Evolutionary conservation across 2,329 filamentous ascomycete genomes (phyloP), one percentile per base, ranked within the genome.

Genomic region (Claviceps sp.): DNA sequence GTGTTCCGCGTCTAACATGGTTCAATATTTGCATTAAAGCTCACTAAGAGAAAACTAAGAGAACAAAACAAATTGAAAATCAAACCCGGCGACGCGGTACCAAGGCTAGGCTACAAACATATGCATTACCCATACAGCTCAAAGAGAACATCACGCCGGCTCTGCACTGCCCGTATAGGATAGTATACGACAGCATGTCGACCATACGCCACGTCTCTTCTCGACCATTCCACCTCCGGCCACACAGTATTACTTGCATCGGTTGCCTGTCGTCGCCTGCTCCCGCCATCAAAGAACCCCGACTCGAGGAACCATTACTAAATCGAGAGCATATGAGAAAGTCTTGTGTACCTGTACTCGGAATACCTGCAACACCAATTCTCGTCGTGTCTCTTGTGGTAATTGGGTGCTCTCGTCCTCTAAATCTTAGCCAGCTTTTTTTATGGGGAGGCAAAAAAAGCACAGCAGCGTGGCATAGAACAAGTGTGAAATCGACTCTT

Each of bases 11-110:
- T 26, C 16, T 30, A 50, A 48, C 69, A 71, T 68, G 68, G 70
- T 70, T 69, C 73, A 72, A 77, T 78, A 77, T 78, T 72, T 77
- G 75, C 74, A 80, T 80, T 79, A 80, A 78, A 78, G 72, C 72
- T 70, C 72, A 78, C 70, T 78, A 79, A 65, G 73, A 74, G 69
- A 75, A 11, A 72, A 69, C 69, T 67, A 67, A 71, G 70, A 67
- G 63, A 60, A 67, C 55, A 62, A 61, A 63, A 72, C 69, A 70
- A 68, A 66, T 70, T 69, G 65, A 62, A 59, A 61, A 63, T 62
- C 63, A 57, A 56, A 56, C 52, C 57, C 56, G 57, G 53, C 47
- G 50, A 50, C 54, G 24, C 51, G 49, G 49, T 42, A 46, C 37
- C 53, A 53, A 56, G 56, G 55, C 61, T 57, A 60, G 56, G 59